Base-by-base conservation (phyloP, 2,329 filamentous ascomycete genomes). In the Lachnellula suecica region DNA sequence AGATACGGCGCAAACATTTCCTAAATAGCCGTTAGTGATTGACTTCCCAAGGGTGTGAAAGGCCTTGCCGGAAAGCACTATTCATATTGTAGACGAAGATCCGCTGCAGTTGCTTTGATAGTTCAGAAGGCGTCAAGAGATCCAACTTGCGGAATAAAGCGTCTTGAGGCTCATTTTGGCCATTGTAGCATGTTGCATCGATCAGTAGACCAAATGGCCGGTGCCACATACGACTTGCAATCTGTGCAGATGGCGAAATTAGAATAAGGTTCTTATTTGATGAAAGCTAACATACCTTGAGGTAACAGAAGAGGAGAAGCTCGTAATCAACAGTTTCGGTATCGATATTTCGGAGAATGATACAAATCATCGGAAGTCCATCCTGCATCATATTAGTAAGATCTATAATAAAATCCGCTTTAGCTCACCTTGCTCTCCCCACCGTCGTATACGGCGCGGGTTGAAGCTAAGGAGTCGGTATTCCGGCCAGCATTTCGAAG, bases 71-170 rank as follows among this genome's bases (percentile, higher is more conserved):
- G 66, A 85, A 87, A 10, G 83, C 79, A 62, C 81, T 87, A 61
- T 88, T 88, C 84, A 88, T 88, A 63, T 88, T 88, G 68, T 88
- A 88, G 15, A 88, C 75, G 58, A 88, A 88, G 37, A 87, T 76
- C 34, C 83, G 76, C 1, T 79, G 74, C 4, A 88, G 70, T 53
- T 84, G 81, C 47, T 74, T 75, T 2, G 79, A 75, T 41, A 88
- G 67, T 60, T 88, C 85, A 0, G 75, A 74, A 0, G 85, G 84
- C 3, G 81, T 83, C 3, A 88, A 74, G 10, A 79, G 70, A 62
- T 87, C 83, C 8, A 87, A 70, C 60, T 79, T 85, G 48, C 79
- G 80, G 62, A 87, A 84, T 2, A 88, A 69, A 17, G 84, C 81
- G 62, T 88, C 85, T 55, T 81, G 81, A 11, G 83, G 79, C 58